These are phyloP conservation scores for Mrakia frigida DNA, from an alignment of 768 basidiomycete genomes.

Conservation along the genomic window DNA sequence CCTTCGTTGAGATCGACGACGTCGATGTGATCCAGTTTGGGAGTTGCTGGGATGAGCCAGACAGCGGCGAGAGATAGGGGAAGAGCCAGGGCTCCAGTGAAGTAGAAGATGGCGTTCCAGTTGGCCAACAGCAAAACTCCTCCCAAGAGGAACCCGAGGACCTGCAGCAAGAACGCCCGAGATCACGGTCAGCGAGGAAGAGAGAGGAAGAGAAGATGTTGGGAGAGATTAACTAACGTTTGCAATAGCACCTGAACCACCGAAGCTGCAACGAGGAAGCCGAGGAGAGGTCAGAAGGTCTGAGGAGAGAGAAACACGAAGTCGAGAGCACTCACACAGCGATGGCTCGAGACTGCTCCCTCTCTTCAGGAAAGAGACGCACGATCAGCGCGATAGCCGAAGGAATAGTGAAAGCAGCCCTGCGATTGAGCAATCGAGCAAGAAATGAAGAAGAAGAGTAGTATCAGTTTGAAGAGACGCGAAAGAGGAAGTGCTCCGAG, in stretches of 20 bases:
- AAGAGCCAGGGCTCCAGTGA: conserved; percentile 5
- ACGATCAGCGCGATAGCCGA: conserved; percentile 45
- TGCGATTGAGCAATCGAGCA: not conserved
- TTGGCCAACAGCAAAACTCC: not conserved
- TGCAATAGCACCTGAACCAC: conserved; percentile 1
- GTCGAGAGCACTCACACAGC: not conserved
- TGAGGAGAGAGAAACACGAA: not conserved
- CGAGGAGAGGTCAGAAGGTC: not conserved
- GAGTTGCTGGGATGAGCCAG: conserved; percentile 18
- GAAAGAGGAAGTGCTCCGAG: not conserved
- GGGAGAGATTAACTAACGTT: no score
- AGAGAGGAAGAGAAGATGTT: no score
- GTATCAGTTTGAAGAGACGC: not conserved
- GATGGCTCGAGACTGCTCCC: conserved; percentile 2
- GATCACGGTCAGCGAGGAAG: no score
- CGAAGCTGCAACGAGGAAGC: not conserved
- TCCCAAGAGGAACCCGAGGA: not conserved
- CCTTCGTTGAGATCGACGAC: not conserved
- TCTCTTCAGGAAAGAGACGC: conserved; percentile 29
- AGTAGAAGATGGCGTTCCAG: conserved; percentile 11
- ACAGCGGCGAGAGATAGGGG: not conserved
- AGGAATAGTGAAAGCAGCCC: conserved; percentile 49
- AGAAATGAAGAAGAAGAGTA: not conserved
- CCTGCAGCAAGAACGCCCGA: no score
- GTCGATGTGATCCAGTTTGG: no score